phyloP scores from a whole-genome alignment of 2,329 filamentous ascomycete species.

The Talaromyces sp. region DNA sequence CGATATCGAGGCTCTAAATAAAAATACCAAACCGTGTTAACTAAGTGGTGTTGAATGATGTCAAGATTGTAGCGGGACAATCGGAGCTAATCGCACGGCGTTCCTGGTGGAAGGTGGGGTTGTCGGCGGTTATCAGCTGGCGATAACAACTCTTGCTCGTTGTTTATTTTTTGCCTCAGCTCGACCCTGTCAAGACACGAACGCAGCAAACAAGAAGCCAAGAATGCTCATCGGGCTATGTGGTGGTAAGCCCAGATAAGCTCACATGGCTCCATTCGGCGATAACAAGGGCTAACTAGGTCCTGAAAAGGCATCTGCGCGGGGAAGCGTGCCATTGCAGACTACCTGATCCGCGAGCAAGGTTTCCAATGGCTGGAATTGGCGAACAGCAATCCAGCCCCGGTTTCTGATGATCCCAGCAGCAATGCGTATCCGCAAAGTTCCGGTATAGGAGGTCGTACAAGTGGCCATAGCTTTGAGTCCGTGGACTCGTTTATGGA shows the following conservation, averaged over 20 bases:
- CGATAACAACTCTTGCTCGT: background rate
- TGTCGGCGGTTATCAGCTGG: background rate
- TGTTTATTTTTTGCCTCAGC: background rate
- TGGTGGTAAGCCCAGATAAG: conserved; percentile 37
- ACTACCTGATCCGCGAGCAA: conserved; percentile 80
- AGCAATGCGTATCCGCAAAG: conserved; percentile 25
- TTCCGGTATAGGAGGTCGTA: conserved; percentile 18
- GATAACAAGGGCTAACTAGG: conserved; percentile 14
- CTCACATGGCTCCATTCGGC: background rate
- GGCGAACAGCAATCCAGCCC: conserved; percentile 23
- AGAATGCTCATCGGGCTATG: conserved; percentile 51
- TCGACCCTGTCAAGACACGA: background rate
- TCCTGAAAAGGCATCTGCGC: conserved; percentile 71
- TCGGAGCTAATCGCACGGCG: background rate
- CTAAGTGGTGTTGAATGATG: background rate
- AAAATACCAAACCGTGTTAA: background rate
- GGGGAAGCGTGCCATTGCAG: conserved; percentile 84
- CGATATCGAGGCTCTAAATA: background rate
- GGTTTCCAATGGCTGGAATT: conserved; percentile 73
- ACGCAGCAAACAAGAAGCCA: background rate
- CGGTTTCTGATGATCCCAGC: conserved; percentile 20
- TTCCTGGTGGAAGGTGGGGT: background rate
- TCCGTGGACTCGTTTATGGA: conserved; percentile 68
- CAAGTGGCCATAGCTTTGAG: conserved; percentile 47
- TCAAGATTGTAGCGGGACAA: background rate